Conservation (phyloP, 768 basidiomycete species). For the Xerocomus potaroensis region DNA sequence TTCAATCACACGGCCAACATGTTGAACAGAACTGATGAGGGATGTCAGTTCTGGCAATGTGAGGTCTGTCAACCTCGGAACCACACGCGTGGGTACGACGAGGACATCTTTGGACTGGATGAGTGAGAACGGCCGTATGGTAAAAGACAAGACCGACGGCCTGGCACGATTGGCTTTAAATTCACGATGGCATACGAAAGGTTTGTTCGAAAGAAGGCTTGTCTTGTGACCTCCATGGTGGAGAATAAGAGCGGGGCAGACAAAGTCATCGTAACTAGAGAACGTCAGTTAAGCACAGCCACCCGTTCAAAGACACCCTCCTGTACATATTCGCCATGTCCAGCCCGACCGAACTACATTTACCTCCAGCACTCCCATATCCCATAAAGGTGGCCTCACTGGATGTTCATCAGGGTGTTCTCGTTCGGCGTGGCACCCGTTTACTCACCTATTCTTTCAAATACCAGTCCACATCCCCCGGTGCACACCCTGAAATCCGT, state of each 20-base stretch:
- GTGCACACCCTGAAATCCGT: constrained; percentile 56
- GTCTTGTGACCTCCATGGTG: constrained; percentile 72
- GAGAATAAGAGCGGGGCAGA: constrained; percentile 56
- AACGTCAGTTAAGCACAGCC: constrained; percentile 18
- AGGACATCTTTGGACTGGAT: constrained; percentile 48
- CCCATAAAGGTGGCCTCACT: constrained; percentile 79
- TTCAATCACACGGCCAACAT: constrained; percentile 77
- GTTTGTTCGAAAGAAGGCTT: constrained; percentile 66
- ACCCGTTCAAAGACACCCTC: constrained; percentile 6
- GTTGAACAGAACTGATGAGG: constrained; percentile 75
- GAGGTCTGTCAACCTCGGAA: constrained; percentile 54
- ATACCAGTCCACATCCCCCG: constrained; percentile 44
- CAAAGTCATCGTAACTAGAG: constrained; percentile 6
- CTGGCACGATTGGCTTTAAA: constrained; percentile 89
- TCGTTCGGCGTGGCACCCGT: constrained; percentile 66
- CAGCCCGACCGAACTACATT: constrained; percentile 67
- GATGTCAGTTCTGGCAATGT: constrained; percentile 67
- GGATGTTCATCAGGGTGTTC: constrained; percentile 41
- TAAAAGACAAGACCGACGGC: constrained; percentile 61
- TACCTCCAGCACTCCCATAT: constrained; percentile 78
- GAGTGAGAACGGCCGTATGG: background rate
- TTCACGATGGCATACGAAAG: constrained; percentile 88
- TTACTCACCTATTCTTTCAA: constrained; percentile 84
- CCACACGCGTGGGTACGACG: constrained; percentile 52
- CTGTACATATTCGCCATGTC: constrained; percentile 37